Percentiles rank a stretch among this genome's conserved stretches.
phyloP scores from a whole-genome alignment of 169 alveolate species.

The Plasmodium knowlesi region DNA sequence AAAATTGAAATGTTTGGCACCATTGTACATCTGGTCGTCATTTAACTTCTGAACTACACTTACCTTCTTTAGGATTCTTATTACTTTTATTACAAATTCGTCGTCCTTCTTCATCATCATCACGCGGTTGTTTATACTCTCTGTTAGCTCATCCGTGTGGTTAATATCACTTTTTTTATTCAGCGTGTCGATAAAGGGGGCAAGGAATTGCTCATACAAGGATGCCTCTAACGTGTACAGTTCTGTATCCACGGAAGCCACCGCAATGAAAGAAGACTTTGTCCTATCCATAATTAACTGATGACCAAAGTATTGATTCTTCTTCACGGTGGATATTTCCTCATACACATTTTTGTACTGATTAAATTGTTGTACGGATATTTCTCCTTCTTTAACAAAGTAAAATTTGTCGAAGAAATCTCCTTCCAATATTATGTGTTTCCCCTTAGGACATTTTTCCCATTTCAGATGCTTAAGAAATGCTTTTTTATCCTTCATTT shows the following conservation, averaged over 20 bases:
- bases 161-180: constrained; percentile 17
- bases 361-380: constrained; percentile 66
- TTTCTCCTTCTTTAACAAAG: constrained; percentile 58
- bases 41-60: constrained; percentile 38
- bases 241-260: constrained; percentile 41
- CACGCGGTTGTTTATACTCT: constrained; percentile 8
- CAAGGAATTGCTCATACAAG: constrained; percentile 14
- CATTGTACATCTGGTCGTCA: constrained; percentile 38
- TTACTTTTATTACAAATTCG: constrained; percentile 27
- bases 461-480: constrained; percentile 34
- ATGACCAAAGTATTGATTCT: constrained; percentile 64
- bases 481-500: constrained; percentile 49
- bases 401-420: constrained; percentile 50
- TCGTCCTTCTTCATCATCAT: neutral
- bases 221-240: constrained; percentile 54
- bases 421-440: constrained; percentile 61
- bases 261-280: constrained; percentile 38
- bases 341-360: constrained; percentile 72
- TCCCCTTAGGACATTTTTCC: constrained; percentile 67
- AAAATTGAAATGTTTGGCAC: constrained; percentile 34
- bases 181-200: constrained; percentile 50
- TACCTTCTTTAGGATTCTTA: constrained; percentile 58
- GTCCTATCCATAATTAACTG: constrained; percentile 26
- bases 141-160: neutral
- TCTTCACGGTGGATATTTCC: constrained; percentile 13